Evolutionary conservation across 176 grass and related monocot species (phyloP).

Genomic region (Triticum monococcum): DNA sequence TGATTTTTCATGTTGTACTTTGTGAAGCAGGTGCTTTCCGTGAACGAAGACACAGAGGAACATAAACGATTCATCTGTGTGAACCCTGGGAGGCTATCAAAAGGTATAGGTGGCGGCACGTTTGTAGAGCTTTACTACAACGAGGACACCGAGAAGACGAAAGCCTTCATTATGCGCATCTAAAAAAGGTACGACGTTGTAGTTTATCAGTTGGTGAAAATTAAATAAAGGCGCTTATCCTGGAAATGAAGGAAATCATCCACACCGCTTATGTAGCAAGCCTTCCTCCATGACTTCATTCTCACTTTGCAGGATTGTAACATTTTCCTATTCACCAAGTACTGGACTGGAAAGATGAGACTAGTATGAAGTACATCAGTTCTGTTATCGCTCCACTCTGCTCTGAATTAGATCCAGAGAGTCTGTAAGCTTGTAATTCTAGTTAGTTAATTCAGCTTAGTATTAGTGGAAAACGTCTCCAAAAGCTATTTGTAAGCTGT

Average conservation of each 20-base stretch:
- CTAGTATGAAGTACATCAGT: background rate
- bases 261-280: background rate
- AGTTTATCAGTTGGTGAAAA: background rate
- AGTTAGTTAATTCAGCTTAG: background rate
- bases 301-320: background rate
- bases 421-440: background rate
- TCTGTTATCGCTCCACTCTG: background rate
- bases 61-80: conserved; percentile 55
- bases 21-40: conserved; percentile 55
- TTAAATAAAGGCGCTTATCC: background rate
- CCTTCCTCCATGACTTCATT: background rate
- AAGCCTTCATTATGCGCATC: conserved; percentile 75
- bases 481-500: background rate
- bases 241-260: background rate
- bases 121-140: conserved; percentile 85
- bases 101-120: conserved; percentile 90
- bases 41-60: conserved; percentile 38
- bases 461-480: background rate
- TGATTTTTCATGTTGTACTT: conserved; percentile 8
- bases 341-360: background rate
- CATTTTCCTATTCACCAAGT: background rate
- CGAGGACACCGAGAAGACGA: conserved; percentile 38
- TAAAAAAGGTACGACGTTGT: conserved; percentile 17
- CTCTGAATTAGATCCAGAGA: conserved; percentile 1
- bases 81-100: conserved; percentile 87